Conservation (phyloP, 2,329 filamentous ascomycete genomes). For the Pseudodiploospora longispora region DNA sequence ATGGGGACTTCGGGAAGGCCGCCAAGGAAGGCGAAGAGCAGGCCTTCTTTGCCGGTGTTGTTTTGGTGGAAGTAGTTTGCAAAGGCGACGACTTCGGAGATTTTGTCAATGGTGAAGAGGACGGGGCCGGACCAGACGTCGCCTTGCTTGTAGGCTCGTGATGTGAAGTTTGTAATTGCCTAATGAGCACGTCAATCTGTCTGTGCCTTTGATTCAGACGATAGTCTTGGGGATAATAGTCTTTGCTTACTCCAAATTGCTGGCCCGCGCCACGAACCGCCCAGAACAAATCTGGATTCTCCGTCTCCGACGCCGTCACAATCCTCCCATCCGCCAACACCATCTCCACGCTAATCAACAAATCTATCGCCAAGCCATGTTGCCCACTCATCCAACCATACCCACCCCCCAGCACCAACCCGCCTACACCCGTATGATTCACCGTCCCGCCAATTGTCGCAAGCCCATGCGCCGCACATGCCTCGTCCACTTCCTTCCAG, state of each 20-base stretch:
- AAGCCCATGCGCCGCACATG: constrained; percentile 38
- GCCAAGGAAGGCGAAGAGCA: constrained; percentile 21
- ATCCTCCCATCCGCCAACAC: constrained; percentile 30
- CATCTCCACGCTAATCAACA: constrained; percentile 28
- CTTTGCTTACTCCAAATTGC: constrained; percentile 29
- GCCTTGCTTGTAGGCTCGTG: constrained; percentile 17
- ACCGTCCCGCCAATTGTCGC: constrained; percentile 54
- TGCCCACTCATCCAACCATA: constrained; percentile 49
- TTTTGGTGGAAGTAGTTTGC: constrained; percentile 14
- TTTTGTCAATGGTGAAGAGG: constrained; percentile 15
- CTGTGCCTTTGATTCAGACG: constrained; percentile 12
- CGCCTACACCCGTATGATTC: constrained; percentile 53
- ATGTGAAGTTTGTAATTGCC: constrained; percentile 24
- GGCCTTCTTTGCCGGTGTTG: constrained; percentile 15
- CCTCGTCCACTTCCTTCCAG: constrained; percentile 46
- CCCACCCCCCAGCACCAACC: constrained; percentile 48
- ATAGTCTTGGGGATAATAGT: constrained; percentile 5
- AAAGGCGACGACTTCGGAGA: constrained; percentile 15
- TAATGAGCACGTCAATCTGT: constrained; percentile 18
- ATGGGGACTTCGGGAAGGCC: constrained; percentile 19
- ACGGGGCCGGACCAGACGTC: constrained; percentile 23
- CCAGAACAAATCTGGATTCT: constrained; percentile 37
- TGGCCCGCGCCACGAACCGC: constrained; percentile 31
- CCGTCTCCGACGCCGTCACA: constrained; percentile 29
- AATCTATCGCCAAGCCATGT: constrained; percentile 43